These are phyloP conservation scores for Torulaspora pretoriensis DNA, from an alignment of 1,139 yeast genomes.

Conservation along the genomic window DNA sequence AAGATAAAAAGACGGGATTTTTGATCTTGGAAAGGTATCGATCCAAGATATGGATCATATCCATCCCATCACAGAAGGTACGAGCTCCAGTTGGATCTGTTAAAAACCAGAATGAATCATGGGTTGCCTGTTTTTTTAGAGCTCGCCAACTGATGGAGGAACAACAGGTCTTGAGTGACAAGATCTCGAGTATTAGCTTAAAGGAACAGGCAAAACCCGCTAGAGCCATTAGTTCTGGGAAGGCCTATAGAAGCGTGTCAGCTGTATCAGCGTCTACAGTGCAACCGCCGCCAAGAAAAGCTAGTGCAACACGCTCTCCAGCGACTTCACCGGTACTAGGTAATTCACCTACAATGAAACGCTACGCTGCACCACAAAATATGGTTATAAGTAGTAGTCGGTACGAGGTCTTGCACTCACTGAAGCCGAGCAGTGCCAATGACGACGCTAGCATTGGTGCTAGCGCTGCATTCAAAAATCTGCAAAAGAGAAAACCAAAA, in stretches of 20 bases:
- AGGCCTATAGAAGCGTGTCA: constrained; percentile 1
- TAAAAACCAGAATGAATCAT: constrained; percentile 37
- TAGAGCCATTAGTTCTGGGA: not conserved
- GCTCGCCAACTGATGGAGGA: constrained; percentile 43
- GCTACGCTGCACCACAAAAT: constrained; percentile 21
- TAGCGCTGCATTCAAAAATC: constrained; percentile 35
- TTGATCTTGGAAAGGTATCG: constrained; percentile 59
- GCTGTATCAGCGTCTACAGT: constrained; percentile 12
- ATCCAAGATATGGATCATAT: constrained; percentile 56
- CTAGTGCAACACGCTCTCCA: constrained; percentile 5
- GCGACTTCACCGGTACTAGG: constrained; percentile 5
- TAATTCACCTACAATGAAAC: constrained; percentile 11
- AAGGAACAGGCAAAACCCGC: not conserved
- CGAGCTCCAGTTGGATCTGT: constrained; percentile 21
- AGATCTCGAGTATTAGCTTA: constrained; percentile 10
- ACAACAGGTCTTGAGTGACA: constrained; percentile 15
- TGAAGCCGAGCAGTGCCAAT: constrained; percentile 20
- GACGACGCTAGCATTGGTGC: constrained; percentile 35
- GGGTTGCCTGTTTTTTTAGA: constrained; percentile 49
- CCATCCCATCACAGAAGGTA: constrained; percentile 34
- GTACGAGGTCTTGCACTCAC: constrained; percentile 31
- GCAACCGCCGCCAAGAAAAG: constrained; percentile 2
- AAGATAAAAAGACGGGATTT: constrained; percentile 51
- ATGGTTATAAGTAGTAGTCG: constrained; percentile 36
- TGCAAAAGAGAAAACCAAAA: constrained; percentile 19